Evolutionary conservation across 2,329 filamentous ascomycete species (phyloP).

Genomic region (Phoma sp.): DNA sequence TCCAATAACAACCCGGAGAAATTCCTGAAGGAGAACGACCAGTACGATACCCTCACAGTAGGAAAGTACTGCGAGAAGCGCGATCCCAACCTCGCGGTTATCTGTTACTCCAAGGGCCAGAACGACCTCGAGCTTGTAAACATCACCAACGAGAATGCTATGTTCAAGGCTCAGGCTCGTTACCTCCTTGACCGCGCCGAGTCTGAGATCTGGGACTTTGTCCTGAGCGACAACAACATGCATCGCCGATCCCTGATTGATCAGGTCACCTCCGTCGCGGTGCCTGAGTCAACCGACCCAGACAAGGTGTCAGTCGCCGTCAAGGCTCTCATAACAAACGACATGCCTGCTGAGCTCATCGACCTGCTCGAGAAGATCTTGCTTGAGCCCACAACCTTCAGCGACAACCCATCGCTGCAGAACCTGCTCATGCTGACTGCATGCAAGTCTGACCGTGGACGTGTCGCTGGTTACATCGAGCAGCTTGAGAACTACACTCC

Average conservation of each 20-base stretch:
- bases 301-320: constrained; percentile 95
- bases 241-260: constrained; percentile 93
- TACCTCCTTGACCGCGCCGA: constrained; percentile 93
- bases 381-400: constrained; percentile 98
- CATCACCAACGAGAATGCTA: constrained; percentile 99
- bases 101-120: constrained; percentile 94
- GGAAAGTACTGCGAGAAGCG: constrained; percentile 99
- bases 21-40: constrained; percentile 96
- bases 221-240: constrained; percentile 93
- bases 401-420: constrained; percentile 94
- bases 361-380: constrained; percentile 99
- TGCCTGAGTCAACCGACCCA: constrained; percentile 76
- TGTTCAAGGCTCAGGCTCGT: constrained; percentile 97
- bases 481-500: constrained; percentile 87
- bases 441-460: constrained; percentile 92
- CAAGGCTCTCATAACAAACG: constrained; percentile 86
- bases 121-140: constrained; percentile 97
- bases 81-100: constrained; percentile 92
- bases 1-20: constrained; percentile 97
- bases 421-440: constrained; percentile 96
- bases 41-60: constrained; percentile 89
- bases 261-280: constrained; percentile 93
- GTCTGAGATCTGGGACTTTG: constrained; percentile 89
- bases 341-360: constrained; percentile 91
- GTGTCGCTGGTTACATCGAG: constrained; percentile 96